Base-by-base conservation (phyloP, 2,329 filamentous ascomycete genomes). In the Talaromyces sp. region DNA sequence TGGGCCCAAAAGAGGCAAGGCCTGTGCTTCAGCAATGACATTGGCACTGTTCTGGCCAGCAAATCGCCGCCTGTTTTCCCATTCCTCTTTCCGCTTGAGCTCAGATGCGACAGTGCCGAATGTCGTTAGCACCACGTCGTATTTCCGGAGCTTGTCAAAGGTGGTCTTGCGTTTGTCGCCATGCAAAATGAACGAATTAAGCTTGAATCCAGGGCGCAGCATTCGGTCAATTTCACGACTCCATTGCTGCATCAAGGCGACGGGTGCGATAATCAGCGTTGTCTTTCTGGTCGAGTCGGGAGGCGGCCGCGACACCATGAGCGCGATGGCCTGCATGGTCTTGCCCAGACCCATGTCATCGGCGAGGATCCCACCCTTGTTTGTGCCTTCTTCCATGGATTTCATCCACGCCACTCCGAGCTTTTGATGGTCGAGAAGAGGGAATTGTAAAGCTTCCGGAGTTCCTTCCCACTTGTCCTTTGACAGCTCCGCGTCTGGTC, bases 331-430 rank as follows among this genome's bases (percentile, higher is more conserved):
- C 63, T 93, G 91, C 26, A 96, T 88, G 0, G 90, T 93, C 75
- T 95, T 93, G 8, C 90, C 90, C 11, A 93, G 78, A 8, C 90
- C 90, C 90, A 93, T 95, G 64, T 91, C 89, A 68, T 91, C 89
- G 0, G 87, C 89, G 26, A 93, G 78, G 59, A 93, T 91, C 24
- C 89, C 88, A 19, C 90, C 90, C 67, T 89, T 91, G 58, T 87
- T 86, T 2, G 78, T 81, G 9, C 89, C 86, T 60, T 84, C 81
- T 72, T 93, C 90, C 80, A 88, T 89, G 7, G 84, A 82, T 67
- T 86, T 86, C 77, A 95, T 84, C 90, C 90, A 95, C 1, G 85
- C 82, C 41, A 93, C 73, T 3, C 89, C 90, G 19, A 93, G 78
- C 67, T 90, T 87, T 70, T 97, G 93, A 68, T 96, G 92, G 52